Conservation (phyloP, 2,329 filamentous ascomycete species). For the Sporothrix variecibatus region DNA sequence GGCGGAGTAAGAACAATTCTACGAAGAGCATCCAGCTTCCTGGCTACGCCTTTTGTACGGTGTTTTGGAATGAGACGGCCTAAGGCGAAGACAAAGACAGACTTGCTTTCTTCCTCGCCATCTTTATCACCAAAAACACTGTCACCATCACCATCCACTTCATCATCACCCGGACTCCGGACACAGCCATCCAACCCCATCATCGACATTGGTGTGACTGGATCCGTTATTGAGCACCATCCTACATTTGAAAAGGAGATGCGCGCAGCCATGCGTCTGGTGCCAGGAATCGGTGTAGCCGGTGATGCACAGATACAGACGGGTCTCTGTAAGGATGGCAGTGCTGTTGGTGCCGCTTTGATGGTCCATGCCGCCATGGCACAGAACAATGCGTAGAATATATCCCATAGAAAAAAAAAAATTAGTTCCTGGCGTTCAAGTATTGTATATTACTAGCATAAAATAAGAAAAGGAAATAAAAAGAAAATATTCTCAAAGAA, state of each 20-base stretch:
- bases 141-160: not conserved
- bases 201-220: constrained; percentile 87
- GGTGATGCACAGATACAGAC: constrained; percentile 87
- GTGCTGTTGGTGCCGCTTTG: constrained; percentile 85
- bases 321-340: constrained; percentile 93
- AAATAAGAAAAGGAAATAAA: too few species aligned
- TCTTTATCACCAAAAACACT: not conserved
- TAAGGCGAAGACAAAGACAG: not conserved
- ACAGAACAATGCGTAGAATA: not conserved
- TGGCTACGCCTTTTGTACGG: not conserved
- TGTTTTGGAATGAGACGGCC: not conserved
- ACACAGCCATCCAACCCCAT: not conserved
- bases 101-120: not conserved
- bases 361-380: constrained; percentile 72
- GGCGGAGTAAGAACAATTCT: not conserved
- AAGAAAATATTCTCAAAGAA: too few species aligned
- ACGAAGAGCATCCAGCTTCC: not conserved
- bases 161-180: too few species aligned
- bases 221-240: constrained; percentile 91
- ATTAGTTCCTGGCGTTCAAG: too few species aligned
- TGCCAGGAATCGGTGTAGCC: constrained; percentile 71
- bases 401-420: too few species aligned
- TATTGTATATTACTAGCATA: too few species aligned
- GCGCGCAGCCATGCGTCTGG: constrained; percentile 73
- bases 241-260: constrained; percentile 88